Conservation (phyloP, 2,329 filamentous ascomycete genomes). For the Cadophora luteo-olivacea region DNA sequence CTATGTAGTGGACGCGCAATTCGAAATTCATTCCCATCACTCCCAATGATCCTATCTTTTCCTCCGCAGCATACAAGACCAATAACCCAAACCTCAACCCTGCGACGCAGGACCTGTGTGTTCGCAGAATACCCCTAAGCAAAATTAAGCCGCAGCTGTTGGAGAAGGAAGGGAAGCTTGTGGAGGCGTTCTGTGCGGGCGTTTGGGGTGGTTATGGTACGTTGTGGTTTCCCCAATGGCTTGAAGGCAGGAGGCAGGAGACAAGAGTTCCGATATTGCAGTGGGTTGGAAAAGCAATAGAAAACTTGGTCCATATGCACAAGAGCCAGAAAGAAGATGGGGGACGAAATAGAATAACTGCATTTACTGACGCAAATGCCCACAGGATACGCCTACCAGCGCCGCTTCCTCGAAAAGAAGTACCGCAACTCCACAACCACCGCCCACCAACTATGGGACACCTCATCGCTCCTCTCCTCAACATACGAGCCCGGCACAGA, state of each 20-base stretch:
- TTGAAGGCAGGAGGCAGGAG: not conserved
- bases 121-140: constrained; percentile 66
- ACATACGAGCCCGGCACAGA: constrained; percentile 67
- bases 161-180: constrained; percentile 69
- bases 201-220: constrained; percentile 54
- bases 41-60: constrained; percentile 67
- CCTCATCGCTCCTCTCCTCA: constrained; percentile 58
- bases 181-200: constrained; percentile 41
- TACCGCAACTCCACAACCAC: constrained; percentile 61
- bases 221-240: constrained; percentile 37
- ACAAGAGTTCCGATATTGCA: not conserved
- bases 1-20: constrained; percentile 31
- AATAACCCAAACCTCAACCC: constrained; percentile 70
- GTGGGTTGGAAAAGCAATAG: not conserved
- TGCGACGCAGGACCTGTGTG: constrained; percentile 67
- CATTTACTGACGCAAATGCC: constrained; percentile 14
- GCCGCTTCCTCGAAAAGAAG: constrained; percentile 63
- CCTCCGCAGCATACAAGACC: constrained; percentile 59
- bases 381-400: constrained; percentile 60
- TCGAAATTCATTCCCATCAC: constrained; percentile 57
- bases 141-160: constrained; percentile 71
- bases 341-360: not conserved
- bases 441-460: constrained; percentile 65
- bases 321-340: not conserved
- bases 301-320: not conserved